Evolutionary conservation across 257 asterid genomes (phyloP).

Genomic region (Salvia hispanica): DNA sequence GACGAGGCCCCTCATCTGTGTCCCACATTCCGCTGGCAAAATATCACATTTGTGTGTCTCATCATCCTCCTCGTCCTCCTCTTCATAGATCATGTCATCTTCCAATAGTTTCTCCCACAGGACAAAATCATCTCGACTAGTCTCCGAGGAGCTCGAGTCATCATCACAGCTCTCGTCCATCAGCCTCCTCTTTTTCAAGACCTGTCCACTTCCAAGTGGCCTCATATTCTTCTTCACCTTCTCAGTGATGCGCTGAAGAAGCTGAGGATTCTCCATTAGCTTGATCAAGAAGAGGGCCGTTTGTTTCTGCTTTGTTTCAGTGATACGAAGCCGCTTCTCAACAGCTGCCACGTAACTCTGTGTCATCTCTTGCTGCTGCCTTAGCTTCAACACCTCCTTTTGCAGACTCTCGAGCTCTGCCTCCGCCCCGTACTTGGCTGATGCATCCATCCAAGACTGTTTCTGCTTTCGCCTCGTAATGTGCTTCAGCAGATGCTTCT

Average conservation of each 20-base stretch:
- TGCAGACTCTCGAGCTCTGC: conserved; percentile 57
- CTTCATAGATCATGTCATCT: conserved; percentile 84
- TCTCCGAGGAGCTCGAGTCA: conserved; percentile 30
- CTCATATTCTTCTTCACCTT: conserved; percentile 37
- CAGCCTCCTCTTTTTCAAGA: conserved; percentile 35
- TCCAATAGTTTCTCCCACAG: conserved; percentile 93
- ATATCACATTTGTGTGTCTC: conserved; percentile 39
- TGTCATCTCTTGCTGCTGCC: conserved; percentile 58
- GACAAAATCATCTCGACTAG: conserved; percentile 46
- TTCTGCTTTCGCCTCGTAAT: conserved; percentile 74
- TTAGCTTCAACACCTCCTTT: conserved; percentile 54
- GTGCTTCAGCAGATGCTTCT: conserved; percentile 71
- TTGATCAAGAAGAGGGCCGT: conserved; percentile 51
- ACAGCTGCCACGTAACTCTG: conserved; percentile 45
- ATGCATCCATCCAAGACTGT: conserved; percentile 37
- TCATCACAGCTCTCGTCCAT: conserved; percentile 26
- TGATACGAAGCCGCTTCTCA: conserved; percentile 46
- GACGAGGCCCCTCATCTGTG: conserved; percentile 28
- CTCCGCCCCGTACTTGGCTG: conserved; percentile 34
- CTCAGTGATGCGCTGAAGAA: conserved; percentile 33
- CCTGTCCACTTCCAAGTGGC: conserved; percentile 30
- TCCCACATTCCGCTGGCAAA: conserved; percentile 36
- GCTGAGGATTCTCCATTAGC: conserved; percentile 53
- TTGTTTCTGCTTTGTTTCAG: conserved; percentile 55
- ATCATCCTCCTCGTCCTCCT: conserved; percentile 58